Evolutionary conservation across 768 basidiomycete genomes (phyloP).

Genomic region (Pholiota conissans): DNA sequence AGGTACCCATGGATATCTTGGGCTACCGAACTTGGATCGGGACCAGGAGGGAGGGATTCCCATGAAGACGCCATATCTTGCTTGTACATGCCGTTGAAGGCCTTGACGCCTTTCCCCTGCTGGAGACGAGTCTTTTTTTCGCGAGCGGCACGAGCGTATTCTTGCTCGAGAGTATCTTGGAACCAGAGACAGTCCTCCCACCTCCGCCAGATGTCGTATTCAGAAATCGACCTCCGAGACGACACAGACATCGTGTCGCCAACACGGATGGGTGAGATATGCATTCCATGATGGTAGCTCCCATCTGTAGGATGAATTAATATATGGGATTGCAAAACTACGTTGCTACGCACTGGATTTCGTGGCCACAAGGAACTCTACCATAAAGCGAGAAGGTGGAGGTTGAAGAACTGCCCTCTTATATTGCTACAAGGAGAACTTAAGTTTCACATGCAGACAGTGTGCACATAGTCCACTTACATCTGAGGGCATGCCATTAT

Average conservation of each 20-base stretch:
- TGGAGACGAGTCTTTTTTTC: constrained; percentile 67
- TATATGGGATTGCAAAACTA: constrained; percentile 5
- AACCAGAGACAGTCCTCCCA: constrained; percentile 86
- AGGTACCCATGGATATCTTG: constrained; percentile 65
- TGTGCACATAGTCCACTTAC: constrained; percentile 1
- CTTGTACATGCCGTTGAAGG: constrained; percentile 62
- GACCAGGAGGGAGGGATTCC: constrained; percentile 83
- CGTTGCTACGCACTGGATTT: constrained; percentile 48
- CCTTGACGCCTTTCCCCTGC: constrained; percentile 77
- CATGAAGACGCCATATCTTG: constrained; percentile 78
- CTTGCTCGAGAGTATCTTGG: constrained; percentile 66
- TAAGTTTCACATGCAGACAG: not conserved
- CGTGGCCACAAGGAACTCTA: constrained; percentile 56
- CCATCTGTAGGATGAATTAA: constrained; percentile 37
- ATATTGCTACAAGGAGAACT: constrained; percentile 40
- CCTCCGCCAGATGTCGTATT: constrained; percentile 75
- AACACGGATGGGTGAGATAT: constrained; percentile 45
- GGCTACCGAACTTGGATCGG: constrained; percentile 74
- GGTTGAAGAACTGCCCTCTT: constrained; percentile 61
- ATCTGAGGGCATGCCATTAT: constrained; percentile 16
- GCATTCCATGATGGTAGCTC: constrained; percentile 61
- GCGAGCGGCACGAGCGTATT: constrained; percentile 62
- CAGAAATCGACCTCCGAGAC: constrained; percentile 35
- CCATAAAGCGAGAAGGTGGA: constrained; percentile 58
- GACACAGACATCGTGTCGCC: constrained; percentile 39